Conservation (phyloP, 352 stramenopile genomes). For the Globisporangium okanoganense region DNA sequence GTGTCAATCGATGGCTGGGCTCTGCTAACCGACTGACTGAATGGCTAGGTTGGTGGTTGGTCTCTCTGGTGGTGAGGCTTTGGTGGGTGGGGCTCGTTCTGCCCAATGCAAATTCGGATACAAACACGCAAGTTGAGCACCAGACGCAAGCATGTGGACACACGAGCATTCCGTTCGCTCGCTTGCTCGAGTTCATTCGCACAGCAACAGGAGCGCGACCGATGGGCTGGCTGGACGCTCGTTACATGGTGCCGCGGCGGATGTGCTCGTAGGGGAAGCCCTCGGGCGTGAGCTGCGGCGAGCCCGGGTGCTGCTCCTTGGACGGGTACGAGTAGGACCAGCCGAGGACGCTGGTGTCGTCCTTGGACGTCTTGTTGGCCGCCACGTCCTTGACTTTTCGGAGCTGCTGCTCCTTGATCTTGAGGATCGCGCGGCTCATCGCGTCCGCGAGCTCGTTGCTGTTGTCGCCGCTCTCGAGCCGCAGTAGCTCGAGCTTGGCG, state of each 20-base stretch:
- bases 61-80: background rate
- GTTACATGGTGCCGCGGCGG: conserved; percentile 73
- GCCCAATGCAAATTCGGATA: background rate
- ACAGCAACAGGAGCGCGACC: background rate
- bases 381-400: conserved; percentile 39
- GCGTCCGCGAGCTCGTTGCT: conserved; percentile 55
- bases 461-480: conserved; percentile 52
- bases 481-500: conserved; percentile 57
- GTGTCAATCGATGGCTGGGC: background rate
- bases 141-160: background rate
- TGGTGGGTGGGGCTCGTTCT: background rate
- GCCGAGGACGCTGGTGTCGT: conserved; percentile 54
- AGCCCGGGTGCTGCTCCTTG: conserved; percentile 14
- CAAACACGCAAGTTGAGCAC: background rate
- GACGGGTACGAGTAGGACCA: conserved; percentile 29
- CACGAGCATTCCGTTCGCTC: background rate
- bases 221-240: background rate
- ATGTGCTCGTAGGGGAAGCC: conserved; percentile 66
- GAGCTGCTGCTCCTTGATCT: conserved; percentile 51
- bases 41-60: background rate
- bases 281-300: conserved; percentile 42
- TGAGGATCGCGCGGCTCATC: conserved; percentile 40
- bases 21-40: background rate
- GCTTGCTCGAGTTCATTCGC: background rate
- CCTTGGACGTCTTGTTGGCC: conserved; percentile 40